A percentile compares a stretch with the other conserved stretches of the same genome.
These are phyloP conservation scores for Spergularia marina DNA, from an alignment of 148 eudicot species.

Conservation along the genomic window DNA sequence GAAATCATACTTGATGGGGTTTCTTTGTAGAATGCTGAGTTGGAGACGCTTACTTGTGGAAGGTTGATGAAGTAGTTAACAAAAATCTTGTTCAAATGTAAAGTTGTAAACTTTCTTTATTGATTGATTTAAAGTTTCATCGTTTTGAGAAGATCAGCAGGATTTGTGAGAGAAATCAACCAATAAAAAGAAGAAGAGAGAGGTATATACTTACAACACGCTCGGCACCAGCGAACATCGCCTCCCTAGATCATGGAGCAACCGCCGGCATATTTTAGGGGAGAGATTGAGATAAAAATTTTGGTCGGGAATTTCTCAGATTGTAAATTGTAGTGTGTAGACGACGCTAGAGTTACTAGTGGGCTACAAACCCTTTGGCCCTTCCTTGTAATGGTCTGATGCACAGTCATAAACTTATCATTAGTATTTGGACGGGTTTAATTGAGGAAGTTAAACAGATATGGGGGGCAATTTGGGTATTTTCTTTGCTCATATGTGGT, in stretches of 20 bases:
- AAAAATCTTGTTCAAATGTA: slow-evolving; percentile 95
- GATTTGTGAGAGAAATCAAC: background rate
- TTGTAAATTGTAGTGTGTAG: too few relatives aligned
- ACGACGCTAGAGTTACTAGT: too few relatives aligned
- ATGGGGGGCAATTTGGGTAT: too few relatives aligned
- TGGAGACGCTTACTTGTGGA: too few relatives aligned
- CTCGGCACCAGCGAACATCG: slow-evolving; percentile 45
- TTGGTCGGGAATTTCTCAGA: background rate
- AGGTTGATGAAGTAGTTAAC: slow-evolving; percentile 94
- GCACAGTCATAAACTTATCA: too few relatives aligned
- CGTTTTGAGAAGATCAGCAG: background rate
- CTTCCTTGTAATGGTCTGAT: too few relatives aligned
- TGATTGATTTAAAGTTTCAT: background rate
- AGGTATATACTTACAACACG: slow-evolving; percentile 30
- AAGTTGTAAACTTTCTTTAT: background rate
- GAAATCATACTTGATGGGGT: too few relatives aligned
- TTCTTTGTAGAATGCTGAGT: slow-evolving; percentile 62
- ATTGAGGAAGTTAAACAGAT: too few relatives aligned
- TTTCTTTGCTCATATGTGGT: too few relatives aligned
- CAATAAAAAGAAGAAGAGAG: background rate
- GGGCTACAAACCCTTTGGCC: too few relatives aligned
- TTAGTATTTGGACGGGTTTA: too few relatives aligned
- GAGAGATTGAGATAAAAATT: background rate
- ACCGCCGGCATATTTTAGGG: slow-evolving; percentile 30
- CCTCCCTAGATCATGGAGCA: slow-evolving; percentile 46